phyloP scores from a whole-genome alignment of 768 basidiomycete genomes.

The Podaxis sp. region DNA sequence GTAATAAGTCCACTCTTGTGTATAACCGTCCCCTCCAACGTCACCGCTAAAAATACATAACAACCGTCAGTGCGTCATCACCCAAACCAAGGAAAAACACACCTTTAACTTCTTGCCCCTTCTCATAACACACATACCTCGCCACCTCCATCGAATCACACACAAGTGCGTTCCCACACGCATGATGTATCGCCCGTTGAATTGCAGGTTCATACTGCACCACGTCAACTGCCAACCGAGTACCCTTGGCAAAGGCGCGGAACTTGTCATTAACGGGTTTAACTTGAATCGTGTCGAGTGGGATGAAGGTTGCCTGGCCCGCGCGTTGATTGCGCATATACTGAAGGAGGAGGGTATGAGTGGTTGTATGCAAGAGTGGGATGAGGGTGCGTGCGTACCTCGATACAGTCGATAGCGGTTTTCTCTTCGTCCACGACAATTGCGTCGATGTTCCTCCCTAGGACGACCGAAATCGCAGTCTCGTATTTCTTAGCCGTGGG shows the following conservation, averaged over 20 bases:
- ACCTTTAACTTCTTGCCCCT: conserved; percentile 97
- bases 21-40: conserved; percentile 94
- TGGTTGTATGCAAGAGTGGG: neutral
- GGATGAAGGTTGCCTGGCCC: conserved; percentile 97
- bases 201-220: conserved; percentile 81
- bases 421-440: conserved; percentile 97
- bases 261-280: conserved; percentile 95
- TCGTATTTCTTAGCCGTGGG: conserved; percentile 93
- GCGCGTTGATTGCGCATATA: conserved; percentile 95
- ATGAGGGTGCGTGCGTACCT: conserved; percentile 47
- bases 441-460: conserved; percentile 94
- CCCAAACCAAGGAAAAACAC: conserved; percentile 22
- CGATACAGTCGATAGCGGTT: conserved; percentile 96
- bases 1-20: conserved; percentile 98
- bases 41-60: conserved; percentile 66
- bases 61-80: neutral
- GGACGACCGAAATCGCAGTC: conserved; percentile 84
- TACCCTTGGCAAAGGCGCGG: conserved; percentile 87
- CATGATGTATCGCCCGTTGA: conserved; percentile 94
- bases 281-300: conserved; percentile 95
- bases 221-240: conserved; percentile 82
- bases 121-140: conserved; percentile 87
- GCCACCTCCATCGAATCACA: conserved; percentile 97
- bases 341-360: conserved; percentile 35
- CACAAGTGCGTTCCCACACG: conserved; percentile 91